Evolutionary conservation across 2,329 filamentous ascomycete genomes (phyloP).

Genomic region (Coniochaeta hoffmannii): DNA sequence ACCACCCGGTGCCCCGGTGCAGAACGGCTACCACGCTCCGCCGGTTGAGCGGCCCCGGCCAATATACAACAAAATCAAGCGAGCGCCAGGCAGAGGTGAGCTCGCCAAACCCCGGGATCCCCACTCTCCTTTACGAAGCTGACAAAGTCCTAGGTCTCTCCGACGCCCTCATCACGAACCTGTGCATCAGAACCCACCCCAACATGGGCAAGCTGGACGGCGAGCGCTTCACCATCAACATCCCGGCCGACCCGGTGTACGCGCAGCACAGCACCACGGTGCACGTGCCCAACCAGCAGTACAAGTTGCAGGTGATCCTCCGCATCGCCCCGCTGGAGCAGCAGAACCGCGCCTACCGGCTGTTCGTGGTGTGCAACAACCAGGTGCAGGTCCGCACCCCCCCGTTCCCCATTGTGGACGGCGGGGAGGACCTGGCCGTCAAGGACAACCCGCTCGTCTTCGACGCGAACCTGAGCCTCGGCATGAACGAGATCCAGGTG

Average conservation of each 20-base stretch:
- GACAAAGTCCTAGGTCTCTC: constrained; percentile 34
- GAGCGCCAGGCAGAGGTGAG: constrained; percentile 35
- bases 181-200: constrained; percentile 63
- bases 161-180: constrained; percentile 59
- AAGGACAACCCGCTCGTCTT: constrained; percentile 54
- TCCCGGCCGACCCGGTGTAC: constrained; percentile 58
- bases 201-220: constrained; percentile 45
- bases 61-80: constrained; percentile 24
- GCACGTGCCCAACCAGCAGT: constrained; percentile 59
- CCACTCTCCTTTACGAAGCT: constrained; percentile 11
- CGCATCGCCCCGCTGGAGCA: constrained; percentile 56
- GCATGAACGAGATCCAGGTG: constrained; percentile 71
- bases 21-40: constrained; percentile 21
- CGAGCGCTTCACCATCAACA: constrained; percentile 53
- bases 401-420: constrained; percentile 43
- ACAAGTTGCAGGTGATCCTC: constrained; percentile 64
- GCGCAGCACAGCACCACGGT: constrained; percentile 67
- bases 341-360: constrained; percentile 60
- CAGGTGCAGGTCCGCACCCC: constrained; percentile 45
- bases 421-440: constrained; percentile 41
- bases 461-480: constrained; percentile 62
- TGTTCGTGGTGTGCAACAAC: constrained; percentile 67
- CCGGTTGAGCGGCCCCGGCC: constrained; percentile 22
- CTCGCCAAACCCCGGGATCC: not conserved
- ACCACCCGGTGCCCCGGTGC: constrained; percentile 24